Percentiles rank a stretch among this genome's conserved stretches.
Evolutionary conservation across 441 rosid species (phyloP).

Genomic region (Corymbia calophylla): DNA sequence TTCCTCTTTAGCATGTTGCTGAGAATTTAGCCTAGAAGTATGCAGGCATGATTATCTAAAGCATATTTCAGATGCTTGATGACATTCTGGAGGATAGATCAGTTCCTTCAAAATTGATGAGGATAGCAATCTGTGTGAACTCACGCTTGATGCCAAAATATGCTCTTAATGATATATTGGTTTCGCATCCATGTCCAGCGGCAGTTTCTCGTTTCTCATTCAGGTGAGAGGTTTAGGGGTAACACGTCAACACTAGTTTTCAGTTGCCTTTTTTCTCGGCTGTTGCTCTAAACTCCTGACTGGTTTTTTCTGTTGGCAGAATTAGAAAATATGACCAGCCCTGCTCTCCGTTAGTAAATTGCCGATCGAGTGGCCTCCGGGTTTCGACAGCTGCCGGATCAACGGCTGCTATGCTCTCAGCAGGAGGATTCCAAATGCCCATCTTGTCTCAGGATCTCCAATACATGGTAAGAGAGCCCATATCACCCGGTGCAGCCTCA

Average conservation of each 20-base stretch:
- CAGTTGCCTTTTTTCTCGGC: neutral
- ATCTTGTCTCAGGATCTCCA: conserved; percentile 62
- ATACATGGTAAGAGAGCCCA: conserved; percentile 90
- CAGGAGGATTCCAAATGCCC: conserved; percentile 79
- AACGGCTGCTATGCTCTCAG: conserved; percentile 86
- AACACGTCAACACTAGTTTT: neutral
- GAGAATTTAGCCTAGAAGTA: neutral
- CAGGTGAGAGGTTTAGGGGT: conserved; percentile 35
- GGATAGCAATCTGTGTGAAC: conserved; percentile 52
- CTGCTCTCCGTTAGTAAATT: conserved; percentile 37
- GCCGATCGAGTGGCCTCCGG: conserved; percentile 90
- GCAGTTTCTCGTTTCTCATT: conserved; percentile 78
- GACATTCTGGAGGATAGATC: conserved; percentile 47
- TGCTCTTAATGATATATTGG: conserved; percentile 75
- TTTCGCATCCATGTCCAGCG: conserved; percentile 83
- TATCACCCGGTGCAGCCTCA: conserved; percentile 40
- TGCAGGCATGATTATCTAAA: neutral
- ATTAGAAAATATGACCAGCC: conserved; percentile 34
- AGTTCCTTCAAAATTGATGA: conserved; percentile 46
- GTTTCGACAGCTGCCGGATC: conserved; percentile 88
- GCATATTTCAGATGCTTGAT: conserved; percentile 53
- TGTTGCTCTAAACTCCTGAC: neutral
- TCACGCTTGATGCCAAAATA: conserved; percentile 41
- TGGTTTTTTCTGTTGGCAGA: conserved; percentile 24
- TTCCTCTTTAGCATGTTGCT: neutral